A percentile compares a stretch with the other conserved stretches of the same genome.
These are phyloP conservation scores for Auricularia sp. DNA, from an alignment of 768 basidiomycete genomes.

Conservation along the genomic window DNA sequence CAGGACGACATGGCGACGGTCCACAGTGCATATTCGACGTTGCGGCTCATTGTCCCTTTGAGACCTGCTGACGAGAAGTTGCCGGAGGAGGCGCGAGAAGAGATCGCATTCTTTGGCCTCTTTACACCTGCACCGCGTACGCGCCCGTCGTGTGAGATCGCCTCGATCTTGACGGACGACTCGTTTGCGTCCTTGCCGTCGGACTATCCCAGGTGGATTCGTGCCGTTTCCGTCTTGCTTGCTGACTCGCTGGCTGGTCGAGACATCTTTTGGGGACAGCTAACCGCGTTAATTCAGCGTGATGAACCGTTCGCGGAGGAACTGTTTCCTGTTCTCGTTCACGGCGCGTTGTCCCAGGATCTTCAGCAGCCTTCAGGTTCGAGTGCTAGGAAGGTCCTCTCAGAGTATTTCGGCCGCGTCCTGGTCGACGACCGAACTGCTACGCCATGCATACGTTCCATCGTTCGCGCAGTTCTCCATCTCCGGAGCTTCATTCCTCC, in stretches of 20 bases:
- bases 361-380: slow-evolving; percentile 16
- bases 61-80: not conserved
- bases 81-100: not conserved
- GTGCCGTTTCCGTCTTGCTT: slow-evolving; percentile 43
- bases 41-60: slow-evolving; percentile 46
- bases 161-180: not conserved
- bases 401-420: slow-evolving; percentile 45
- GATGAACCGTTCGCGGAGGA: slow-evolving; percentile 52
- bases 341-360: slow-evolving; percentile 30
- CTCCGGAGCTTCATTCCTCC: slow-evolving; percentile 55
- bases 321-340: slow-evolving; percentile 66
- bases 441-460: slow-evolving; percentile 36
- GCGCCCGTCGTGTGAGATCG: not conserved
- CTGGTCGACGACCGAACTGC: slow-evolving; percentile 32
- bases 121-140: not conserved
- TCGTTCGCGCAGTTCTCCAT: slow-evolving; percentile 72
- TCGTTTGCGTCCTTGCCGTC: slow-evolving; percentile 13
- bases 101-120: not conserved
- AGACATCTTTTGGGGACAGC: slow-evolving; percentile 59
- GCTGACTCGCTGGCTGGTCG: slow-evolving; percentile 43
- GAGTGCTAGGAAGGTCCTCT: slow-evolving; percentile 22
- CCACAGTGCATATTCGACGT: slow-evolving; percentile 50
- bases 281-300: slow-evolving; percentile 45
- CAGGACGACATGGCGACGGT: slow-evolving; percentile 37
- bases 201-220: slow-evolving; percentile 57